phyloP scores from a whole-genome alignment of 495 filamentous ascomycete species.

The Jackrogersella multiformis region DNA sequence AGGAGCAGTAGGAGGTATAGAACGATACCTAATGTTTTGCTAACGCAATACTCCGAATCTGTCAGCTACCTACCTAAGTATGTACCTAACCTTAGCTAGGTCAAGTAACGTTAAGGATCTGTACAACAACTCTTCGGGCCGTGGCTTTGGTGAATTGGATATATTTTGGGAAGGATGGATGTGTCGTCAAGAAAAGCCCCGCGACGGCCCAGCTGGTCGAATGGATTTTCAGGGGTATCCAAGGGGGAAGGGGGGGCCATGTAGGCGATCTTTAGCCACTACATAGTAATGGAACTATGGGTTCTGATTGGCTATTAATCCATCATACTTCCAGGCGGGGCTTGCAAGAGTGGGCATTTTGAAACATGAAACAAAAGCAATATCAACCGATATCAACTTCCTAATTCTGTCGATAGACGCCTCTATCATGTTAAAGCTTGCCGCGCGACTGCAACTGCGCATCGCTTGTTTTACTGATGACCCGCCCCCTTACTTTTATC shows the following conservation, averaged over 20 bases:
- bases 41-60: not conserved
- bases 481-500: not conserved
- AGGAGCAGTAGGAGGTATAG: not conserved
- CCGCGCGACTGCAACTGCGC: slow-evolving; percentile 27
- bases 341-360: not conserved
- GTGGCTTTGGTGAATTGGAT: slow-evolving; percentile 10
- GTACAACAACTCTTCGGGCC: slow-evolving; percentile 6
- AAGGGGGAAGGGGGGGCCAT: slow-evolving; percentile 1
- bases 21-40: not conserved
- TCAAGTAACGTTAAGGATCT: slow-evolving; percentile 8
- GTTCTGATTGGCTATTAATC: slow-evolving; percentile 23
- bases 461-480: too few species aligned
- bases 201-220: slow-evolving; percentile 11
- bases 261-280: slow-evolving; percentile 20
- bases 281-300: slow-evolving; percentile 6
- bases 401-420: slow-evolving; percentile 24
- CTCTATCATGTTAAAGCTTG: slow-evolving; percentile 9
- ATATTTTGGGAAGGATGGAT: slow-evolving; percentile 8
- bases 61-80: too few species aligned
- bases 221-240: slow-evolving; percentile 32
- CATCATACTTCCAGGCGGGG: slow-evolving; percentile 1
- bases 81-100: too few species aligned
- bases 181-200: slow-evolving; percentile 19
- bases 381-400: not conserved
- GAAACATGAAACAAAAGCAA: slow-evolving; percentile 31